phyloP scores from a whole-genome alignment of 1,139 yeast species.

The Geotrichum restrictum region DNA sequence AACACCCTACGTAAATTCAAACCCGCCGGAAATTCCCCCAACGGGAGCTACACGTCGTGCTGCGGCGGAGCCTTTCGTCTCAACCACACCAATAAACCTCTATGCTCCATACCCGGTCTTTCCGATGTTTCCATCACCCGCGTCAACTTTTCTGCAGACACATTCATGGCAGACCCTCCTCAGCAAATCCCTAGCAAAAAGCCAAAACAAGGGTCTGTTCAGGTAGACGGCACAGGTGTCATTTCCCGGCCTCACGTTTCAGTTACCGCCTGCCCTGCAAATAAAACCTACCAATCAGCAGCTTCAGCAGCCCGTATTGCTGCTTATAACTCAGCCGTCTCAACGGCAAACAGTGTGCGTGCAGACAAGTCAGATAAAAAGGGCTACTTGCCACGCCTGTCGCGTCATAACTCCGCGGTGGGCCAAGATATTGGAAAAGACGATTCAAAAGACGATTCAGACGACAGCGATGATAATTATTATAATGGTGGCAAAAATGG shows the following conservation, averaged over 20 bases:
- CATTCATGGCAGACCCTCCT: slow-evolving; percentile 76
- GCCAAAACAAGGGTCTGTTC: slow-evolving; percentile 75
- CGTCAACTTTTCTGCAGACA: slow-evolving; percentile 72
- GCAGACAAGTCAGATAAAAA: slow-evolving; percentile 18
- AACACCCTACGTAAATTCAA: slow-evolving; percentile 8
- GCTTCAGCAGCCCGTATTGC: slow-evolving; percentile 34
- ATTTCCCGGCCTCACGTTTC: slow-evolving; percentile 27
- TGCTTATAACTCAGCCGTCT: slow-evolving; percentile 37
- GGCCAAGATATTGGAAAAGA: background rate
- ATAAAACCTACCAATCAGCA: slow-evolving; percentile 27
- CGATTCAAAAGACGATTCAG: background rate
- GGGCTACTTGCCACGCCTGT: background rate
- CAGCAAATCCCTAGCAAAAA: slow-evolving; percentile 90
- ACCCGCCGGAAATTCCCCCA: background rate
- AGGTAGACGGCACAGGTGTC: slow-evolving; percentile 44
- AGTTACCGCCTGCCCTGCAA: slow-evolving; percentile 28
- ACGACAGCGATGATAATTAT: slow-evolving; percentile 24
- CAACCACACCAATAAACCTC: slow-evolving; percentile 39
- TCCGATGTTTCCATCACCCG: slow-evolving; percentile 22
- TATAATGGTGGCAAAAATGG: background rate
- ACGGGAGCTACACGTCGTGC: background rate
- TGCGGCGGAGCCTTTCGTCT: slow-evolving; percentile 20
- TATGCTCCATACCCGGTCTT: slow-evolving; percentile 22
- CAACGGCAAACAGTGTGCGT: slow-evolving; percentile 32
- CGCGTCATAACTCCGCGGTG: background rate